Percentiles rank a stretch among this genome's conserved stretches.
phyloP scores from a whole-genome alignment of 2,329 filamentous ascomycete species.

The Aspergillus melleus region DNA sequence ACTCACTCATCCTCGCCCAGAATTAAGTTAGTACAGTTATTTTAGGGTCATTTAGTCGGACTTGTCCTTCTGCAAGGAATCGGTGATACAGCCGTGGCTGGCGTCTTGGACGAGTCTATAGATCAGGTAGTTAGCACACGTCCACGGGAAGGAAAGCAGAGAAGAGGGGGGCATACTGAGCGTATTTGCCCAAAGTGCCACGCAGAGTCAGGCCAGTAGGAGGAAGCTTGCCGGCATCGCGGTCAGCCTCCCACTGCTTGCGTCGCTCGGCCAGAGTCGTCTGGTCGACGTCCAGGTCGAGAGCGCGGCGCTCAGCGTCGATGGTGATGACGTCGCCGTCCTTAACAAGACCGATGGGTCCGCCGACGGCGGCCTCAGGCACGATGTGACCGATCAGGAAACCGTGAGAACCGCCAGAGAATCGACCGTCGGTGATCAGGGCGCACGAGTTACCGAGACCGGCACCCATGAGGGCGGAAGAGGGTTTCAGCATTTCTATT shows the following conservation, averaged over 20 bases:
- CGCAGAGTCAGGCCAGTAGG: conserved; percentile 59
- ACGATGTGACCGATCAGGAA: conserved; percentile 88
- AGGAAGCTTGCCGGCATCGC: conserved; percentile 38
- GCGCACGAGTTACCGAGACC: conserved; percentile 68
- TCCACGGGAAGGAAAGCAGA: background rate
- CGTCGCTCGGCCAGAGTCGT: conserved; percentile 62
- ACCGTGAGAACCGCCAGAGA: conserved; percentile 72
- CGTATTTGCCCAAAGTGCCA: conserved; percentile 72
- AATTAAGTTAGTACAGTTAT: no score
- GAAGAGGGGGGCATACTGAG: conserved; percentile 37
- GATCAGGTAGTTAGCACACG: background rate
- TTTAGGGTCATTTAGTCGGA: no score
- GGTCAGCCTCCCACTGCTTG: conserved; percentile 58
- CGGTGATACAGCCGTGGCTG: conserved; percentile 51
- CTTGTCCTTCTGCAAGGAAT: conserved; percentile 26
- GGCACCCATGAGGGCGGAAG: conserved; percentile 71
- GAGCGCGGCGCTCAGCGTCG: conserved; percentile 71
- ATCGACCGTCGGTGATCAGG: conserved; percentile 67
- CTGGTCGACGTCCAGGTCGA: conserved; percentile 66
- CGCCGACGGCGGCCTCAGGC: conserved; percentile 81
- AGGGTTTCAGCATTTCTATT: conserved; percentile 66
- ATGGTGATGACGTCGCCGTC: conserved; percentile 81
- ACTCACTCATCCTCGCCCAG: background rate
- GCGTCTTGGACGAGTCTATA: conserved; percentile 44
- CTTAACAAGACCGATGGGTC: conserved; percentile 77